phyloP scores from a whole-genome alignment of 768 basidiomycete genomes.

The Termitomyces sp. region DNA sequence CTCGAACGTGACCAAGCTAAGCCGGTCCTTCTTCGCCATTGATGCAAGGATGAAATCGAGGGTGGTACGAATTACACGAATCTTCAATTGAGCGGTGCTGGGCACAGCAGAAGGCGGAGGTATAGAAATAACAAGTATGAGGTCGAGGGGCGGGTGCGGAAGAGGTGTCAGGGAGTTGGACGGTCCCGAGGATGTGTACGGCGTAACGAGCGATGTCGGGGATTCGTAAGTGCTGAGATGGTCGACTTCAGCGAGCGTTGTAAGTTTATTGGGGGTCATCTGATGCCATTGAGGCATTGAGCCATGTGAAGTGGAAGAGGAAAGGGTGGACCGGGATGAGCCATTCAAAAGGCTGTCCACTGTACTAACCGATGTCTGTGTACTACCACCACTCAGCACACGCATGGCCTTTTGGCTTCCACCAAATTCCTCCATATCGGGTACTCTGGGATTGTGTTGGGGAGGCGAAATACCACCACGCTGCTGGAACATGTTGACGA shows the following conservation, averaged over 20 bases:
- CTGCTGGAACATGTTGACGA: constrained; percentile 68
- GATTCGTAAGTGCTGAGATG: constrained; percentile 55
- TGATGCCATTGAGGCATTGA: constrained; percentile 38
- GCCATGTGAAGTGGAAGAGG: constrained; percentile 70
- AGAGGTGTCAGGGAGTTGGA: constrained; percentile 80
- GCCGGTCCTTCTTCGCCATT: constrained; percentile 69
- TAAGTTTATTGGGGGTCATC: constrained; percentile 42
- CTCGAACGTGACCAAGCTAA: constrained; percentile 92
- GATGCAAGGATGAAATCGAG: constrained; percentile 83
- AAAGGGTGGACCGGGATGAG: constrained; percentile 62
- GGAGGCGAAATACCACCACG: constrained; percentile 34
- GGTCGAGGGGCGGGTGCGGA: constrained; percentile 83
- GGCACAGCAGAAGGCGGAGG: constrained; percentile 68
- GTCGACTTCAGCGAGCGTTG: constrained; percentile 69
- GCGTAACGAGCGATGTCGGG: constrained; percentile 56
- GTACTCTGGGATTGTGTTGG: constrained; percentile 33
- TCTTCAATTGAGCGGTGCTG: constrained; percentile 79
- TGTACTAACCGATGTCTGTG: constrained; percentile 57
- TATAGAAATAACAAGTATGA: constrained; percentile 87
- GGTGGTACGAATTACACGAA: constrained; percentile 83
- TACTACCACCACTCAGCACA: constrained; percentile 70
- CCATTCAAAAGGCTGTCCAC: constrained; percentile 66
- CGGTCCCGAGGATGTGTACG: constrained; percentile 67
- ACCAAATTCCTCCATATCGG: constrained; percentile 74
- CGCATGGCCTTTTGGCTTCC: constrained; percentile 71